Evolutionary conservation across 192 early-diverging fungal genomes (phyloP).

Genomic region (Linnemannia zychae): DNA sequence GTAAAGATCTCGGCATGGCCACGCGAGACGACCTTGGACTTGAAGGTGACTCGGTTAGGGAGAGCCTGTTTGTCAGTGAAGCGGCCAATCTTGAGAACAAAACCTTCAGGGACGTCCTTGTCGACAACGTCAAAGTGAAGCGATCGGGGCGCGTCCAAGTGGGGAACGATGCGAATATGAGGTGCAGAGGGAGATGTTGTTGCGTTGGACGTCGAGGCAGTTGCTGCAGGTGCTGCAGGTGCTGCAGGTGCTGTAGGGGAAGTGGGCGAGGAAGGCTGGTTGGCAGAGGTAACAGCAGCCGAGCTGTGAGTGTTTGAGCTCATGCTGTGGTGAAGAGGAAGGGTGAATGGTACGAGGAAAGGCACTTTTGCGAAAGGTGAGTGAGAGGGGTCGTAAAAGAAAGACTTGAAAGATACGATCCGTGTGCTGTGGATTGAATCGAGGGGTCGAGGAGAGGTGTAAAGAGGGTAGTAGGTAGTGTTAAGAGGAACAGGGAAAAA

Average conservation of each 20-base stretch:
- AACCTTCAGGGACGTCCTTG: constrained; percentile 70
- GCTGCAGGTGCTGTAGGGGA: background rate
- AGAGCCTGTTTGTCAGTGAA: constrained; percentile 75
- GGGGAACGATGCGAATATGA: constrained; percentile 71
- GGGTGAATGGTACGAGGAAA: constrained; percentile 50
- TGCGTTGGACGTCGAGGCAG: constrained; percentile 24
- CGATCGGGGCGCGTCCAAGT: constrained; percentile 63
- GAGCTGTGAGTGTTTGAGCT: constrained; percentile 21
- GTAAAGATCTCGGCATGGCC: constrained; percentile 96
- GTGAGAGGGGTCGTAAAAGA: background rate
- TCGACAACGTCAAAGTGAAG: constrained; percentile 70
- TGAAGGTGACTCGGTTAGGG: constrained; percentile 85
- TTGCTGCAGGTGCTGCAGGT: background rate
- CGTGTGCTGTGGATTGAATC: background rate
- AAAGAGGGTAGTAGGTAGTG: background rate
- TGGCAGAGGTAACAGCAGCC: background rate
- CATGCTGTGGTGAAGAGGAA: constrained; percentile 40
- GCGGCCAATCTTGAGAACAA: constrained; percentile 77
- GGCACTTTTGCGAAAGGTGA: constrained; percentile 37
- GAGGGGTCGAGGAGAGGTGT: background rate
- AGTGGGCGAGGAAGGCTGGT: constrained; percentile 3
- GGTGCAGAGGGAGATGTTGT: constrained; percentile 37
- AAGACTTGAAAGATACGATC: background rate
- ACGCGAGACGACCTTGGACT: constrained; percentile 94
- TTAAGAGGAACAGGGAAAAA: background rate